Conservation (phyloP, 306 rosid species). For the Dryas octopetala region DNA sequence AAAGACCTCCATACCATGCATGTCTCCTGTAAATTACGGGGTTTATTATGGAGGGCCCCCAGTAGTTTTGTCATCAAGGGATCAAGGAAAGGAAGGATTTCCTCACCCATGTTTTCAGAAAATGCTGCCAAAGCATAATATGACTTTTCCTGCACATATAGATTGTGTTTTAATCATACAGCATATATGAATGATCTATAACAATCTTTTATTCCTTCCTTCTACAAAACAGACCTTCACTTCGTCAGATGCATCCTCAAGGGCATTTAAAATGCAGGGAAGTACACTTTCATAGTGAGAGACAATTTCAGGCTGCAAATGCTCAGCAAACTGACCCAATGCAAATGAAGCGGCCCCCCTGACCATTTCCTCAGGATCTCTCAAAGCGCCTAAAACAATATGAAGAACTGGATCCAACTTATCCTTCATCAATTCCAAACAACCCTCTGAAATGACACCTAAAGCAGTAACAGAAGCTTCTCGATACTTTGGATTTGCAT, state of each 20-base stretch:
- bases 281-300: slow-evolving; percentile 95
- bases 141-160: slow-evolving; percentile 79
- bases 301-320: slow-evolving; percentile 91
- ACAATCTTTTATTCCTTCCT: slow-evolving; percentile 18
- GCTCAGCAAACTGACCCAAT: slow-evolving; percentile 95
- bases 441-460: slow-evolving; percentile 97
- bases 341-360: slow-evolving; percentile 99
- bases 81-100: slow-evolving; percentile 92
- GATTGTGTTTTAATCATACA: slow-evolving; percentile 24
- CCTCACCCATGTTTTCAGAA: slow-evolving; percentile 97
- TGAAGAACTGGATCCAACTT: slow-evolving; percentile 89
- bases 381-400: slow-evolving; percentile 84
- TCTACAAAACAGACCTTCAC: slow-evolving; percentile 69
- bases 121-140: slow-evolving; percentile 99
- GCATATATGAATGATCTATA: slow-evolving; percentile 25
- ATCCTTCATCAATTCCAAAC: slow-evolving; percentile 78
- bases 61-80: slow-evolving; percentile 86
- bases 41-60: slow-evolving; percentile 80
- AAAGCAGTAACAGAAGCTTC: slow-evolving; percentile 96
- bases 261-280: slow-evolving; percentile 91
- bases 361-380: slow-evolving; percentile 97
- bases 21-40: slow-evolving; percentile 89
- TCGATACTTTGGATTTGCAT: slow-evolving; percentile 85
- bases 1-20: slow-evolving; percentile 76
- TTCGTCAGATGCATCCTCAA: slow-evolving; percentile 92